phyloP scores from a whole-genome alignment of 2,329 filamentous ascomycete species.

The Thielaviopsis ethacetica region DNA sequence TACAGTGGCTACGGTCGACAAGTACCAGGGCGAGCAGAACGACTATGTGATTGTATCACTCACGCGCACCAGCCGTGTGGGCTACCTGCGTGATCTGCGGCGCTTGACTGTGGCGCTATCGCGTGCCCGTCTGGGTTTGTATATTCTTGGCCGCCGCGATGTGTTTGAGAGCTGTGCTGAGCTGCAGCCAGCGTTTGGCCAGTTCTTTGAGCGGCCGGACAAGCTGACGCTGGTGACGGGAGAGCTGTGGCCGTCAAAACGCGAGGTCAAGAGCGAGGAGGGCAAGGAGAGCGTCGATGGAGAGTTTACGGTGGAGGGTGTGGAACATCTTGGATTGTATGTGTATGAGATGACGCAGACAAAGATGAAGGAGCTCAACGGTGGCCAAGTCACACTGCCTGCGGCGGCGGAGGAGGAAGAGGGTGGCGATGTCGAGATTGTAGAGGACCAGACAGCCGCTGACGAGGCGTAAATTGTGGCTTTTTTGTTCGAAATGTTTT shows the following conservation, averaged over 20 bases:
- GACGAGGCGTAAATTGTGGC: conserved; percentile 1
- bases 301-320: conserved; percentile 64
- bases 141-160: conserved; percentile 73
- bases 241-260: conserved; percentile 64
- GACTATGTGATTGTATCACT: conserved; percentile 94
- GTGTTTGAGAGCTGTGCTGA: conserved; percentile 85
- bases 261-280: conserved; percentile 29
- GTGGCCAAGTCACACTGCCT: conserved; percentile 18
- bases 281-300: conserved; percentile 26
- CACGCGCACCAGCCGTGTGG: conserved; percentile 72
- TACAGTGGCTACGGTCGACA: conserved; percentile 88
- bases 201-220: conserved; percentile 60
- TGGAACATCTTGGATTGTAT: conserved; percentile 91
- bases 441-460: neutral
- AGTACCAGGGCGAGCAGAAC: conserved; percentile 98
- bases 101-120: conserved; percentile 90
- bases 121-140: conserved; percentile 77
- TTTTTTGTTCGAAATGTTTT: neutral
- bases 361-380: conserved; percentile 32
- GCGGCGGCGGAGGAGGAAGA: conserved; percentile 16
- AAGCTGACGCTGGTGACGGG: conserved; percentile 68
- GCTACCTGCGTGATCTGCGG: conserved; percentile 84
- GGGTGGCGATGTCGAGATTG: neutral
- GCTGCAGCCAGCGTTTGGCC: conserved; percentile 69
- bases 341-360: conserved; percentile 87